A percentile compares a stretch with the other conserved stretches of the same genome.
Evolutionary conservation across 345 rosid species (phyloP).

Genomic region (Nasturtium officinale): DNA sequence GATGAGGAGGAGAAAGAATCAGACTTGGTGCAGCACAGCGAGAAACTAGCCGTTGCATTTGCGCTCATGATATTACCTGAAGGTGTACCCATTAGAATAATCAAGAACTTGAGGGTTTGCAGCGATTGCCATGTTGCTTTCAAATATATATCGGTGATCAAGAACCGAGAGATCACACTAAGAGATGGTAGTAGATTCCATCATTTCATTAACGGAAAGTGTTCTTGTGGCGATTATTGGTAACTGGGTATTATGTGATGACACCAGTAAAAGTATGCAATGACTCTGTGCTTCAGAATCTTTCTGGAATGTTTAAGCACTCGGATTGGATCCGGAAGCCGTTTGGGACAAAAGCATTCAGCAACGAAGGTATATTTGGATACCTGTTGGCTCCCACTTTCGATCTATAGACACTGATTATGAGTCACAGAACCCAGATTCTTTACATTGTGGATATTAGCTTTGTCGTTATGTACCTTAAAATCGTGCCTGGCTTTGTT

Average conservation of each 20-base stretch:
- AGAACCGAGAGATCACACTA: conserved; percentile 63
- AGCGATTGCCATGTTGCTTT: conserved; percentile 74
- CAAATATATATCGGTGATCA: conserved; percentile 65
- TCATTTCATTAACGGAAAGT: conserved; percentile 69
- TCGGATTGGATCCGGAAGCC: conserved; percentile 37
- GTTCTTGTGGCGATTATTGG: conserved; percentile 88
- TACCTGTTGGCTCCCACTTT: conserved; percentile 57
- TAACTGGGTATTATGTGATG: conserved; percentile 20
- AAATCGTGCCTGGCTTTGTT: conserved; percentile 71
- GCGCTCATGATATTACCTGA: conserved; percentile 60
- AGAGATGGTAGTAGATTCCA: conserved; percentile 85
- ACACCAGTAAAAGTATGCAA: neutral
- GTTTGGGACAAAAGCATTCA: conserved; percentile 19
- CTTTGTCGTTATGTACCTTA: conserved; percentile 66
- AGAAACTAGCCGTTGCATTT: conserved; percentile 76
- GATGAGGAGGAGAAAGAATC: conserved; percentile 77
- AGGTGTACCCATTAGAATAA: conserved; percentile 67
- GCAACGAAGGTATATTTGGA: conserved; percentile 68
- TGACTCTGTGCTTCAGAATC: conserved; percentile 53
- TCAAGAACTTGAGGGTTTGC: conserved; percentile 79
- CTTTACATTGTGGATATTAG: conserved; percentile 65
- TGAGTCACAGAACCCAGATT: conserved; percentile 77
- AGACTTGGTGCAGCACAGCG: conserved; percentile 69
- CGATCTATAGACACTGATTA: conserved; percentile 37
- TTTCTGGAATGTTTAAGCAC: conserved; percentile 70